Percentiles rank a stretch among this genome's conserved stretches.
Conservation (phyloP, 139 green algal genomes). For the Chlorella sp. region DNA sequence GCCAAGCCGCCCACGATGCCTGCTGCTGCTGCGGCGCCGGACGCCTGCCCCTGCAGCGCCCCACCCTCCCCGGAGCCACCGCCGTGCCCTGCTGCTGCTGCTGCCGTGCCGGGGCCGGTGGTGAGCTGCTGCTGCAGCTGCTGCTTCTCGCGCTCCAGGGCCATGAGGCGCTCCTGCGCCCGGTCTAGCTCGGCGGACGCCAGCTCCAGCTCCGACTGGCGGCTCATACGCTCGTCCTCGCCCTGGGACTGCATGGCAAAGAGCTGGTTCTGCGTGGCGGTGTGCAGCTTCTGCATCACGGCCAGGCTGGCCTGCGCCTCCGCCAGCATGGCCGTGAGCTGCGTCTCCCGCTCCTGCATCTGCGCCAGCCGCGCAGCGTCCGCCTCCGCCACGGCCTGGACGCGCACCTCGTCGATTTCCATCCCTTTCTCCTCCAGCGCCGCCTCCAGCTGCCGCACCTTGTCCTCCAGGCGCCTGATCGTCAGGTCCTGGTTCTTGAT, state of each 20-base stretch:
- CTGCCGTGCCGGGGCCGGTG: conserved; percentile 4
- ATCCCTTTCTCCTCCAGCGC: conserved; percentile 21
- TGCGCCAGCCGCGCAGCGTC: conserved; percentile 34
- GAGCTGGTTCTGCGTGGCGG: conserved; percentile 68
- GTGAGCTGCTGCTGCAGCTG: conserved; percentile 41
- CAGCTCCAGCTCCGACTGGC: conserved; percentile 72
- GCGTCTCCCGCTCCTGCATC: conserved; percentile 35
- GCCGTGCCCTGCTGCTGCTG: background rate
- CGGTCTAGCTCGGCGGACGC: conserved; percentile 48
- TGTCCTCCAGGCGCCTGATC: conserved; percentile 72
- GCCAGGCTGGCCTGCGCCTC: conserved; percentile 51
- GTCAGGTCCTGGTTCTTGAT: conserved; percentile 87
- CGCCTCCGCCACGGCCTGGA: conserved; percentile 43
- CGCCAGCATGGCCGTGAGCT: conserved; percentile 56
- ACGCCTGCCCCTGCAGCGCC: background rate
- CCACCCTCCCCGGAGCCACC: background rate
- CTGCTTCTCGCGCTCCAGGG: conserved; percentile 70
- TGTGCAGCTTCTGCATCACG: conserved; percentile 64
- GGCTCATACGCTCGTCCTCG: conserved; percentile 55
- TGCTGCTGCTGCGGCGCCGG: conserved; percentile 5
- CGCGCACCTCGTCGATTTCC: conserved; percentile 38
- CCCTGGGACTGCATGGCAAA: conserved; percentile 61
- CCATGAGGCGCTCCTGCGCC: conserved; percentile 53
- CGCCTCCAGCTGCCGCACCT: conserved; percentile 29
- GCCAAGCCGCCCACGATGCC: background rate